Evolutionary conservation across 306 rosid species (phyloP), one percentile per base, ranked within the genome.

Genomic region (Rosa rugosa): DNA sequence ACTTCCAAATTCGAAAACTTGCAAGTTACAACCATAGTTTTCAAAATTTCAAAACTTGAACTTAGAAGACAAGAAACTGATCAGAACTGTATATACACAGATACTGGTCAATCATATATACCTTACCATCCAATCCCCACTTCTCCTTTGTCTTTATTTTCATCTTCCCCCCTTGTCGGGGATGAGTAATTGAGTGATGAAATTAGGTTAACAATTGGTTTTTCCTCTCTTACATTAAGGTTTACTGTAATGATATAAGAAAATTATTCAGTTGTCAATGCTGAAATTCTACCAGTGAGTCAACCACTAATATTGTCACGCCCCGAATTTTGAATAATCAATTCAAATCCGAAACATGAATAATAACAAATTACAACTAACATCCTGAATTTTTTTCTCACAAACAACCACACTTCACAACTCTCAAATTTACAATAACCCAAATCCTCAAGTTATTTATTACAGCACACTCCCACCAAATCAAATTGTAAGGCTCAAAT

Each of bases 31-130:
- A 44, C 6, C 4, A 0, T 11, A 18, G 40, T 38, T 23, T 77
- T 20, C 12, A 45, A 18, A 59, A 69, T 40, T 66, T 38, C 67
- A 12, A 63, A 80, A 73, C 23, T 57, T 77, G 62, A 84, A 80
- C 87, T 86, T 89, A 64, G 81, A 83, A 76, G 85, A 81, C 87
- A 86, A 86, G 92, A 53, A 85, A 51, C 62, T 50, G 71, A 54
- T 41, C 60, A 31, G n/a, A 70, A 38, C 75, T 62, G 67, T 40
- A 0, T 16, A 8, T 22, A 59, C 34, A 56, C 57, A 14, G 44
- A 27, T 23, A 12, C 31, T 72, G 14, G 82, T 73, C 69, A 80
- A 77, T 70, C 73, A 73, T 84, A n/a, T n/a, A n/a, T n/a, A 75
- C 69, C 70, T 64, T 13, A 75, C 31, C 3, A 6, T 63, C 20